Percentiles rank a stretch among this genome's conserved stretches.
Evolutionary conservation across 1,284 basidiomycete species (phyloP).

Genomic region (Cutaneotrichosporon sp.): DNA sequence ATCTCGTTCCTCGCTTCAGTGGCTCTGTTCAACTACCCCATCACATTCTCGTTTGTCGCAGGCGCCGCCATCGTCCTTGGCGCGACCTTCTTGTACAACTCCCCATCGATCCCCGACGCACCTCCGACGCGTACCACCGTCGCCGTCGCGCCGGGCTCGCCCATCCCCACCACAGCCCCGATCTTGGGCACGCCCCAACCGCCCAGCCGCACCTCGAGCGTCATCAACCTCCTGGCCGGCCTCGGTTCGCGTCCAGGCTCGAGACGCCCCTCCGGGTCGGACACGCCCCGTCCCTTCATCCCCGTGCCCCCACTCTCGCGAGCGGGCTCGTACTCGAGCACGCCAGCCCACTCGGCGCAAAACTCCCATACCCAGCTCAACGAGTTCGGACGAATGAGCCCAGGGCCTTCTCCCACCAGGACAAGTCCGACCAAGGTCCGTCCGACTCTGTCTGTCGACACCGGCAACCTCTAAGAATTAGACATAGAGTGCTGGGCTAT

Average conservation of each 20-base stretch:
- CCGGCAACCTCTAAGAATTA: not conserved
- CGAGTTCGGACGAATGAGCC: constrained; percentile 4
- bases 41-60: constrained; percentile 76
- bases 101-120: constrained; percentile 42
- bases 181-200: constrained; percentile 45
- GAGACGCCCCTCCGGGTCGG: constrained; percentile 11
- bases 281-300: constrained; percentile 4
- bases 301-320: not conserved
- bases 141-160: constrained; percentile 42
- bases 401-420: not conserved
- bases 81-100: constrained; percentile 87
- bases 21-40: constrained; percentile 76
- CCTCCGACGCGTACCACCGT: constrained; percentile 31
- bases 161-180: constrained; percentile 39
- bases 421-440: not conserved
- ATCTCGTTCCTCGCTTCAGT: constrained; percentile 88
- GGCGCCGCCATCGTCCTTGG: constrained; percentile 76
- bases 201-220: constrained; percentile 34
- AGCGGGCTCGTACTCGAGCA: not conserved
- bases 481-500: not conserved
- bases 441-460: constrained; percentile 1
- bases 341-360: not conserved
- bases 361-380: constrained; percentile 1
- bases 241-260: constrained; percentile 19
- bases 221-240: constrained; percentile 39